A percentile compares a stretch with the other conserved stretches of the same genome.
phyloP scores from a whole-genome alignment of 2,329 filamentous ascomycete genomes.

The Neurospora crassa region DNA sequence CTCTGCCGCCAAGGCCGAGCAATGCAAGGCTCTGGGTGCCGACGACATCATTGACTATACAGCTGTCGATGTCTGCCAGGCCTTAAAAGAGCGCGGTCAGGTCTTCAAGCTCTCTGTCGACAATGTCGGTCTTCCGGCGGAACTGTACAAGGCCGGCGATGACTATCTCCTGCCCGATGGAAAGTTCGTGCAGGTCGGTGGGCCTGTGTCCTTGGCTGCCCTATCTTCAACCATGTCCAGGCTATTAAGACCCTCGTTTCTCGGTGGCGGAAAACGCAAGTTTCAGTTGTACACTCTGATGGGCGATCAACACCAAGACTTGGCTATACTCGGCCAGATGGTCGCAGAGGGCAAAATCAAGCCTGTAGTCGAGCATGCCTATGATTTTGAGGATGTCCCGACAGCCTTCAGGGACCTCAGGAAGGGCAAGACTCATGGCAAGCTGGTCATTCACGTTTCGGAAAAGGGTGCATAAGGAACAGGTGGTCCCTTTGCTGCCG shows the following conservation, averaged over 20 bases:
- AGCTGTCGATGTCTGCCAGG: constrained; percentile 33
- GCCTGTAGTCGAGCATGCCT: constrained; percentile 44
- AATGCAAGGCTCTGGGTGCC: constrained; percentile 50
- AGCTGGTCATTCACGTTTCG: constrained; percentile 37
- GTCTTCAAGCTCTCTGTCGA: constrained; percentile 47
- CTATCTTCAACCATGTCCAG: constrained; percentile 15
- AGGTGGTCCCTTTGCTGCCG: not conserved
- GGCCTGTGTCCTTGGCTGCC: constrained; percentile 16
- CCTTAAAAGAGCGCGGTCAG: constrained; percentile 35
- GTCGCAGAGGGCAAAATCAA: constrained; percentile 49
- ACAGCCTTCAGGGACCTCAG: constrained; percentile 50
- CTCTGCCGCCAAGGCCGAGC: constrained; percentile 44
- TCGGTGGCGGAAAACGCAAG: constrained; percentile 31
- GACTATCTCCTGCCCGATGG: constrained; percentile 39
- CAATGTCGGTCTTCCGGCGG: constrained; percentile 40
- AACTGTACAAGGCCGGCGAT: constrained; percentile 43
- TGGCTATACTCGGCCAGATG: constrained; percentile 42
- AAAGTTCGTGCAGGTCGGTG: constrained; percentile 44
- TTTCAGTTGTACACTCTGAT: constrained; percentile 26
- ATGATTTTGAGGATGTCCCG: constrained; percentile 44
- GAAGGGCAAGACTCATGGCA: constrained; percentile 45
- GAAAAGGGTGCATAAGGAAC: not conserved
- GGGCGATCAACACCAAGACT: constrained; percentile 27
- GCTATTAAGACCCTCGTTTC: constrained; percentile 22
- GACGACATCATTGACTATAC: constrained; percentile 56